Evolutionary conservation across 139 green algal species (phyloP), one percentile per base, ranked within the genome.

Genomic region (Closterium sp.): DNA sequence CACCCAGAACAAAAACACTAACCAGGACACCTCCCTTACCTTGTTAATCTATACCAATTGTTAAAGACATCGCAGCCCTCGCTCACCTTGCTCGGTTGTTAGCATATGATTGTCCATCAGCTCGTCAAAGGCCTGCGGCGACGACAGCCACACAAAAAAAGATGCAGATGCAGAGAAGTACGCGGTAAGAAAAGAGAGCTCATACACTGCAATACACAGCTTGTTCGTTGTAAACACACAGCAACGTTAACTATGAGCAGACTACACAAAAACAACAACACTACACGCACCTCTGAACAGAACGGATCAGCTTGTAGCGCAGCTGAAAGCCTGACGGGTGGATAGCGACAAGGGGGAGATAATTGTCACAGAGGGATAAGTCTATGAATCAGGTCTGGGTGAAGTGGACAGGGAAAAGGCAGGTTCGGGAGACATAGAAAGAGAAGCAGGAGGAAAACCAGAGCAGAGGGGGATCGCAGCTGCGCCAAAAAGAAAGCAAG

Each of bases 91-190:
- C 22, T 93, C 93, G 22, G 96, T 96, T 17, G 93, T 97, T 86
- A 99, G 95, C 97, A 99, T 97, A 95, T 99, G 96, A 45, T 96
- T 97, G 70, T 97, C 95, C 2, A 99, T 90, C n/a, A 99, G 93
- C 5, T 95, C 93, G 86, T 97, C 95, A 90, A 99, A 98, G 9
- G 98, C 98, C 93, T 99, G 91, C 5, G 62, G 62, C 7, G 62
- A n/a, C n/a, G n/a, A 79, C 13, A 79, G 62, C 10, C 1, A 79
- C 19, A 79, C 62, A 24, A 79, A 79, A 13, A 79, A n/a, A n/a
- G 62, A 79, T 13, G 27, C 27, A 79, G 62, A 79, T 13, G 27
- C 7, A 13, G 62, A 13, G 62, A 79, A 4, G 62, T 4, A 79
- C 38, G 11, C 62, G 11, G 17, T 27, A 79, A 79, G 62, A 13